Conservation (phyloP, 2,329 filamentous ascomycete genomes). For the Colletotrichum sp. region DNA sequence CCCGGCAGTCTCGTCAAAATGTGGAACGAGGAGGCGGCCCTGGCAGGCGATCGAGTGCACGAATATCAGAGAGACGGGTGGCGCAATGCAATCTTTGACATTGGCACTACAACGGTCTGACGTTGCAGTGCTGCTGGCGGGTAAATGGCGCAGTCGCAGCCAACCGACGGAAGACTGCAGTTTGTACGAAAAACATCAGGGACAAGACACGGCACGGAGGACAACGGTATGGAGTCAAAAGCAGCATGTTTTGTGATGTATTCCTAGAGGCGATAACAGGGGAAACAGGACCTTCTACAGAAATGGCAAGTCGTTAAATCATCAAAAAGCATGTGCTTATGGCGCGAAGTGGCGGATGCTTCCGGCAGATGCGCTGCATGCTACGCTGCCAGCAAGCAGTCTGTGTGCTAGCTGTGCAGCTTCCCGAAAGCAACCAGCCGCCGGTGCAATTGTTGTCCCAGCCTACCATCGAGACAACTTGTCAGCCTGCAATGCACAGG, state of each 20-base stretch:
- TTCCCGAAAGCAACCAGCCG: background rate
- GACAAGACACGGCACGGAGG: background rate
- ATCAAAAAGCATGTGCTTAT: background rate
- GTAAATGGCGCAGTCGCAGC: background rate
- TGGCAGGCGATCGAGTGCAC: constrained; percentile 75
- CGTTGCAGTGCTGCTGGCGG: background rate
- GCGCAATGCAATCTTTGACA: constrained; percentile 83
- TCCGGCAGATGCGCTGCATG: background rate
- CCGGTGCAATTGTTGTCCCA: background rate
- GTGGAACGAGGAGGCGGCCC: constrained; percentile 81
- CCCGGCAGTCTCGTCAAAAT: constrained; percentile 88
- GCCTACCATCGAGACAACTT: background rate
- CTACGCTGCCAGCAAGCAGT: background rate
- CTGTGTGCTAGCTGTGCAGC: background rate
- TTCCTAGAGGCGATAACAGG: constrained; percentile 3
- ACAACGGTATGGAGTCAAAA: background rate
- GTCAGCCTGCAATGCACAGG: background rate
- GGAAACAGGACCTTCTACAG: background rate
- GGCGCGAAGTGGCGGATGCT: background rate
- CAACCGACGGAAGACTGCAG: background rate
- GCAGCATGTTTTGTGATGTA: background rate
- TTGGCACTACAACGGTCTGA: constrained; percentile 36
- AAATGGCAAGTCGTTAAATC: constrained; percentile 3
- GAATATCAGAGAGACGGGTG: constrained; percentile 76
- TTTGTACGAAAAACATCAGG: background rate